Conservation (phyloP, 2,329 filamentous ascomycete species). For the Apiospora aurea region DNA sequence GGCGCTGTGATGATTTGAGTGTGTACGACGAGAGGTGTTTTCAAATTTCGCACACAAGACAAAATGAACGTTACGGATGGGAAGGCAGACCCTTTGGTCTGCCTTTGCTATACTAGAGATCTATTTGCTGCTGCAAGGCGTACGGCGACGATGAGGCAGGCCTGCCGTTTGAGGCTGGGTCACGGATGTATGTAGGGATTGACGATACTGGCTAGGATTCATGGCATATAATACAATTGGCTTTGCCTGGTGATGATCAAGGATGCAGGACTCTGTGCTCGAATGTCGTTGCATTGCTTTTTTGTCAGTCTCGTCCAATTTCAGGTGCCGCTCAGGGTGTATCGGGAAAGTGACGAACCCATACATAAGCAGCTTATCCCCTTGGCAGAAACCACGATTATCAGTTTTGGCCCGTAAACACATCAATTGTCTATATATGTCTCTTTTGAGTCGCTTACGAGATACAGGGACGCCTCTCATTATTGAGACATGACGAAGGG, state of each 20-base stretch:
- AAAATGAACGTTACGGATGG: not conserved
- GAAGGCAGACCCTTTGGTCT: not conserved
- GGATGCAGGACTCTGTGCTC: too few relatives aligned
- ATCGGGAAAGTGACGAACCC: too few relatives aligned
- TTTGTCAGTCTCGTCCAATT: too few relatives aligned
- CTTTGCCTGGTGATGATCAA: not conserved
- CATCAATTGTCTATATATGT: constrained; percentile 17
- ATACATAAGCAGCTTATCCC: too few relatives aligned
- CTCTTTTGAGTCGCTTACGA: not conserved
- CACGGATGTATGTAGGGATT: not conserved
- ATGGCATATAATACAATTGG: not conserved
- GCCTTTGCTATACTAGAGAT: not conserved
- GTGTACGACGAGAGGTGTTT: not conserved
- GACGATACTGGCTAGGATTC: not conserved
- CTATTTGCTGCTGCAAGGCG: constrained; percentile 10
- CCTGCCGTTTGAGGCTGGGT: not conserved
- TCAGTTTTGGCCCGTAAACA: not conserved
- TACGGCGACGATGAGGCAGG: not conserved
- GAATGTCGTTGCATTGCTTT: too few relatives aligned
- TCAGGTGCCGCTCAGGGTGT: too few relatives aligned
- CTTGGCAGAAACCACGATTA: not conserved
- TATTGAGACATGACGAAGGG: not conserved
- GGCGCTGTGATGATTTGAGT: constrained; percentile 50
- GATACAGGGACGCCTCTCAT: not conserved
- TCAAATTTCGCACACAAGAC: not conserved